A percentile compares a stretch with the other conserved stretches of the same genome.
Evolutionary conservation across 2,329 filamentous ascomycete species (phyloP).

Genomic region (Cryphonectria naterciae): DNA sequence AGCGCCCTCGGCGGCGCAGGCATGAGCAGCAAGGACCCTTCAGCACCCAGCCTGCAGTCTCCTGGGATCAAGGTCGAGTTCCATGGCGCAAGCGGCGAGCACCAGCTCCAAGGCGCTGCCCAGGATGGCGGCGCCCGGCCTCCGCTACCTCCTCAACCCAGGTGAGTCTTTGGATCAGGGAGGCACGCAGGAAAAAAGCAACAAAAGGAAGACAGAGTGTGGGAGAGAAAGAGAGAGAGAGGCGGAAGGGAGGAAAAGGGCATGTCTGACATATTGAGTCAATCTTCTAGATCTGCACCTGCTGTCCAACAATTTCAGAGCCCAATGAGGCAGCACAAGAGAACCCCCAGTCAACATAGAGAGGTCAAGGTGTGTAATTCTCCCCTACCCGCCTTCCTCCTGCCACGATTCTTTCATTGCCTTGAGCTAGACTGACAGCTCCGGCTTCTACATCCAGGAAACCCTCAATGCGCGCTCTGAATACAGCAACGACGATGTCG

Average conservation of each 20-base stretch:
- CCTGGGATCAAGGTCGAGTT: slow-evolving; percentile 46
- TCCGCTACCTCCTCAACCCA: slow-evolving; percentile 40
- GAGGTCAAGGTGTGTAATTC: slow-evolving; percentile 56
- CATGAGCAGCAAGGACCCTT: slow-evolving; percentile 11
- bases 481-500: slow-evolving; percentile 82
- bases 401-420: not conserved
- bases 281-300: slow-evolving; percentile 47
- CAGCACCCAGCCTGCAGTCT: slow-evolving; percentile 38
- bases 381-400: no score
- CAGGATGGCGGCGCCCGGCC: slow-evolving; percentile 36
- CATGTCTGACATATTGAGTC: slow-evolving; percentile 17
- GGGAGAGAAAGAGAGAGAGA: not conserved
- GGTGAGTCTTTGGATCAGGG: slow-evolving; percentile 44
- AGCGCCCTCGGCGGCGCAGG: slow-evolving; percentile 5
- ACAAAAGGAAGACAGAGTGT: not conserved
- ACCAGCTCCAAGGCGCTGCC: not conserved
- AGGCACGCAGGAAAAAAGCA: not conserved
- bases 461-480: slow-evolving; percentile 88
- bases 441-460: slow-evolving; percentile 60
- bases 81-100: slow-evolving; percentile 34
- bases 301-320: slow-evolving; percentile 50
- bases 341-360: slow-evolving; percentile 61
- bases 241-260: not conserved
- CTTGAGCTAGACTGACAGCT: not conserved
- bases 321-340: slow-evolving; percentile 60